Evolutionary conservation across 202 grass and related monocot genomes (phyloP).

Genomic region (Hordeum pubiflorum): DNA sequence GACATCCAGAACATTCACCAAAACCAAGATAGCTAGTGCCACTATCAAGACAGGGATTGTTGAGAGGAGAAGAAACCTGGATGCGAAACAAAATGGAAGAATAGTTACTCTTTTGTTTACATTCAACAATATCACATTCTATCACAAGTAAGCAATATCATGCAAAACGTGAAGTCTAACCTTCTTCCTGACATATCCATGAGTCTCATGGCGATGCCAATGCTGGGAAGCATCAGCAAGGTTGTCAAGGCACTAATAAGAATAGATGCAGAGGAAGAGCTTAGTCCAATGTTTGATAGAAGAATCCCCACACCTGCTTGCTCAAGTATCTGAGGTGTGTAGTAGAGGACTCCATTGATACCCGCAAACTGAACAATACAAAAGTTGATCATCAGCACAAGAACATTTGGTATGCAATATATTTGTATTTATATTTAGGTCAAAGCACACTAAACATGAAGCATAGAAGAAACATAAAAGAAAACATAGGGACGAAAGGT

Average conservation of each 20-base stretch:
- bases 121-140: neutral
- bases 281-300: conserved; percentile 52
- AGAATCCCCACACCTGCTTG: conserved; percentile 71
- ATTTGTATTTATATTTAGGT: neutral
- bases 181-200: conserved; percentile 88
- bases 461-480: neutral
- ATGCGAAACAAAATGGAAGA: conserved; percentile 6
- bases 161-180: conserved; percentile 22
- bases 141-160: neutral
- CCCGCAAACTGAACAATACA: conserved; percentile 58
- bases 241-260: conserved; percentile 69
- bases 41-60: conserved; percentile 67
- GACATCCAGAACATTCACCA: conserved; percentile 48
- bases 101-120: conserved; percentile 7
- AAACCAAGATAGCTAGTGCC: conserved; percentile 46
- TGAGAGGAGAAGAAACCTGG: conserved; percentile 65
- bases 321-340: conserved; percentile 79
- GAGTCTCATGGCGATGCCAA: conserved; percentile 75
- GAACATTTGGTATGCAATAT: neutral
- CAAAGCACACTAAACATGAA: neutral
- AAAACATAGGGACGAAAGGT: neutral
- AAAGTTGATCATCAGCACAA: conserved; percentile 4
- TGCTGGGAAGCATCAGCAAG: conserved; percentile 73
- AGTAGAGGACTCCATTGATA: conserved; percentile 78
- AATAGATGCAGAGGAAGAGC: conserved; percentile 53